A percentile compares a stretch with the other conserved stretches of the same genome.
Evolutionary conservation across 129 eudicot genomes (phyloP).

Genomic region (Calendula officinalis): DNA sequence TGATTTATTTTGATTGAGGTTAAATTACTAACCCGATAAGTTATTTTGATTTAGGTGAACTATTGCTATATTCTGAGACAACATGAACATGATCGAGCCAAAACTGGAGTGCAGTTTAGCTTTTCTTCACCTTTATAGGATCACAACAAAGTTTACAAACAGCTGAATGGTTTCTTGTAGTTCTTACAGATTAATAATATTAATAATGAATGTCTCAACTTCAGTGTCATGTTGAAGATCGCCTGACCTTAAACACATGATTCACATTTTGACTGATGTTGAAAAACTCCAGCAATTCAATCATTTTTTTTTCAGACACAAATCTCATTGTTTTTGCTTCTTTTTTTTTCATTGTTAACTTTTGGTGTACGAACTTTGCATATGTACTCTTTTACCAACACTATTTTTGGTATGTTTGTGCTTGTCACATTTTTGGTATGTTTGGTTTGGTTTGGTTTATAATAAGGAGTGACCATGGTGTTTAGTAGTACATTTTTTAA

Average conservation of each 20-base stretch:
- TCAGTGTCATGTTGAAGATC: constrained; percentile 8
- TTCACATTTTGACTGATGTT: background rate
- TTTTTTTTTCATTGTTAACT: background rate
- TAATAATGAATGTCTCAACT: background rate
- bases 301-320: background rate
- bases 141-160: constrained; percentile 2
- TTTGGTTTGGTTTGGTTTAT: background rate
- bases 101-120: constrained; percentile 83
- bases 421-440: background rate
- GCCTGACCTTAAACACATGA: constrained; percentile 20
- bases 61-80: constrained; percentile 75
- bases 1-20: constrained; percentile 43
- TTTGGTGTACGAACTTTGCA: background rate
- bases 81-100: constrained; percentile 70
- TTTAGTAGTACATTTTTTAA: too few relatives aligned
- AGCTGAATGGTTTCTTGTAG: too few relatives aligned
- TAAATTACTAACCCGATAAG: constrained; percentile 36
- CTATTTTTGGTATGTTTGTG: background rate
- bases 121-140: constrained; percentile 66
- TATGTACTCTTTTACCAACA: background rate
- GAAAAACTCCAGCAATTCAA: background rate
- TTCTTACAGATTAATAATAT: constrained; percentile 16
- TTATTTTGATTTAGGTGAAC: constrained; percentile 56
- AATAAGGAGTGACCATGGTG: too few relatives aligned
- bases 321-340: constrained; percentile 22